A percentile compares a stretch with the other conserved stretches of the same genome.
Conservation (phyloP, 768 basidiomycete genomes). For the Psilocybe azurescens region DNA sequence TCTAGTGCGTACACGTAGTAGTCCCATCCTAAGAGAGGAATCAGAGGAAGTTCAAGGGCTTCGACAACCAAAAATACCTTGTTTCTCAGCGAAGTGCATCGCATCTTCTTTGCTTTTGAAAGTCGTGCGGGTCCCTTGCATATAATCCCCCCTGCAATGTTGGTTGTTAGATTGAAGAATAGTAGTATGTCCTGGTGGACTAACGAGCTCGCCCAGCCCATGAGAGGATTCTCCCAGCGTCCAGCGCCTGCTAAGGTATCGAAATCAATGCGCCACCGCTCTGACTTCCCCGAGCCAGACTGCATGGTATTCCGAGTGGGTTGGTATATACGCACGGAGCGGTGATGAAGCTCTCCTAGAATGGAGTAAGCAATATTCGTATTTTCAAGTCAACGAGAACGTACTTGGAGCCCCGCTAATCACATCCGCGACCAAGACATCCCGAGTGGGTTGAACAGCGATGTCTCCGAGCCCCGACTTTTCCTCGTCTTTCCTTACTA, state of each 20-base stretch:
- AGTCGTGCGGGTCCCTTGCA: slow-evolving; percentile 86
- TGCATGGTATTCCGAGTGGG: slow-evolving; percentile 96
- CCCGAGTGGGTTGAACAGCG: slow-evolving; percentile 54
- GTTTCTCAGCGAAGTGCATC: slow-evolving; percentile 95
- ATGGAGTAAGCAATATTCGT: no score
- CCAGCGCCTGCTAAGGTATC: slow-evolving; percentile 89
- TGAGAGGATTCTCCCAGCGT: slow-evolving; percentile 97
- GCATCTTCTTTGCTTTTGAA: slow-evolving; percentile 92
- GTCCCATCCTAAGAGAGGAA: slow-evolving; percentile 76
- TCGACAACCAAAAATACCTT: slow-evolving; percentile 56
- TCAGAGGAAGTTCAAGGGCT: slow-evolving; percentile 12
- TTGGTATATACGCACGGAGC: slow-evolving; percentile 90
- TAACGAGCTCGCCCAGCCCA: slow-evolving; percentile 96
- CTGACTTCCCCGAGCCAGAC: slow-evolving; percentile 83
- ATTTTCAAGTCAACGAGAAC: slow-evolving; percentile 24
- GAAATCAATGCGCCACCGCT: slow-evolving; percentile 95
- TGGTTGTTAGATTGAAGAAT: not conserved
- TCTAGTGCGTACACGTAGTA: slow-evolving; percentile 77
- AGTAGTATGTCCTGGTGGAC: slow-evolving; percentile 32
- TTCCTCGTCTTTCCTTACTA: slow-evolving; percentile 34
- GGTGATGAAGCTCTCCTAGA: slow-evolving; percentile 82
- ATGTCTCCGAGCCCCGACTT: slow-evolving; percentile 44
- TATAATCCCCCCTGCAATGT: slow-evolving; percentile 81
- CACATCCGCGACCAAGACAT: slow-evolving; percentile 78
- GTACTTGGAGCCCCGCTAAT: slow-evolving; percentile 88